phyloP scores from a whole-genome alignment of 176 grass and related monocot species.

The Oryza rufipogon region DNA sequence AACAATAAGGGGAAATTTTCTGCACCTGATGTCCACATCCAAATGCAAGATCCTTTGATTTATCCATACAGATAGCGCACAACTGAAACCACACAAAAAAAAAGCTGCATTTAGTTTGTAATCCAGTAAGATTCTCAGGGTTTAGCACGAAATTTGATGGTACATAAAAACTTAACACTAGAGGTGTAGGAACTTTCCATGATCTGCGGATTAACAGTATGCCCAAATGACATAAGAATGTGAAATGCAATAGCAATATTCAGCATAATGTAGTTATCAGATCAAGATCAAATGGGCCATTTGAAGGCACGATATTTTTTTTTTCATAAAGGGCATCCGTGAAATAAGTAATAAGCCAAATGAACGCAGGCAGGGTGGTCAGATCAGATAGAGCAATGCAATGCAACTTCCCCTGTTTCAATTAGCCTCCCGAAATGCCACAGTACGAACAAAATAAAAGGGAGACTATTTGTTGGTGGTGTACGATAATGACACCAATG shows the following conservation, averaged over 20 bases:
- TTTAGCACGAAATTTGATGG: not conserved
- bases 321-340: not conserved
- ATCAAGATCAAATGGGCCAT: conserved; percentile 34
- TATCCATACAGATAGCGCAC: conserved; percentile 91
- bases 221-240: conserved; percentile 15
- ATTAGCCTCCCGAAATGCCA: not conserved
- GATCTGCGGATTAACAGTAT: conserved; percentile 1
- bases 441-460: not conserved
- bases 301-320: not conserved
- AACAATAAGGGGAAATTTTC: conserved; percentile 18
- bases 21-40: conserved; percentile 96
- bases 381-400: not conserved
- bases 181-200: not conserved
- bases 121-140: not conserved
- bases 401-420: not conserved
- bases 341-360: conserved; percentile 3
- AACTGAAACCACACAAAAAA: conserved; percentile 45
- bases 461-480: not conserved
- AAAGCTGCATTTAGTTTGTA: conserved; percentile 10
- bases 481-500: not conserved
- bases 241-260: not conserved
- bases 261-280: not conserved
- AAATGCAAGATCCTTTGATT: conserved; percentile 91
- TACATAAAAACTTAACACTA: not conserved
- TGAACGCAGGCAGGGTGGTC: not conserved